Evolutionary conservation across 768 basidiomycete species (phyloP).

Genomic region (Collybia sordida): DNA sequence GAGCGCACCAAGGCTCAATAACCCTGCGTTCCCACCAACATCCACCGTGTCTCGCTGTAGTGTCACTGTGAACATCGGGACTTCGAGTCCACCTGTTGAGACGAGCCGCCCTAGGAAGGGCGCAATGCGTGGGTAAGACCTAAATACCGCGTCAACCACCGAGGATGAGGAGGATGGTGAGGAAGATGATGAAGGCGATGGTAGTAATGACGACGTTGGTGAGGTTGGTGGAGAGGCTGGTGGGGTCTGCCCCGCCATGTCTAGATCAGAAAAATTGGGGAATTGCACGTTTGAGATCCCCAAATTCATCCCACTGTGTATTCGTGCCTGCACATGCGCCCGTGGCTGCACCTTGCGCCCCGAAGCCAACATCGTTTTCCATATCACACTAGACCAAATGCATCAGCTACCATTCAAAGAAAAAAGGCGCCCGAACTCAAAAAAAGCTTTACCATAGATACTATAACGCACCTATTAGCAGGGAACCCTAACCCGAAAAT

Average conservation of each 20-base stretch:
- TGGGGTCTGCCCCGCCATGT: too few relatives aligned
- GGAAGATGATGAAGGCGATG: too few relatives aligned
- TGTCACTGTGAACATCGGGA: constrained; percentile 54
- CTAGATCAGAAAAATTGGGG: background rate
- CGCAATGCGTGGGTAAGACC: constrained; percentile 39
- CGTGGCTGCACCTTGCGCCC: background rate
- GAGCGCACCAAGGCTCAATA: constrained; percentile 65
- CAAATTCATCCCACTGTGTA: background rate
- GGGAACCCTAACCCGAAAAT: constrained; percentile 81
- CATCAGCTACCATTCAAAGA: background rate
- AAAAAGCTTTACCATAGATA: too few relatives aligned
- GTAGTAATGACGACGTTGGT: too few relatives aligned
- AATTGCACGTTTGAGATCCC: background rate
- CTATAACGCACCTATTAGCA: constrained; percentile 50
- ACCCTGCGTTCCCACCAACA: constrained; percentile 66
- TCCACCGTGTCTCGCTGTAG: constrained; percentile 71
- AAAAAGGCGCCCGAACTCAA: background rate
- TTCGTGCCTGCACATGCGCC: too few relatives aligned
- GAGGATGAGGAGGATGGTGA: too few relatives aligned
- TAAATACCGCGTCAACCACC: constrained; percentile 31
- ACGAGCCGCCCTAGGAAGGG: constrained; percentile 50
- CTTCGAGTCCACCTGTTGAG: constrained; percentile 29
- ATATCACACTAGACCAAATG: constrained; percentile 1
- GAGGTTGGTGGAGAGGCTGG: too few relatives aligned
- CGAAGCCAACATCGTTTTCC: background rate